Percentiles rank a stretch among this genome's conserved stretches.
Conservation (phyloP, 805 yeast genomes). For the Zygosaccharomyces lentus region DNA sequence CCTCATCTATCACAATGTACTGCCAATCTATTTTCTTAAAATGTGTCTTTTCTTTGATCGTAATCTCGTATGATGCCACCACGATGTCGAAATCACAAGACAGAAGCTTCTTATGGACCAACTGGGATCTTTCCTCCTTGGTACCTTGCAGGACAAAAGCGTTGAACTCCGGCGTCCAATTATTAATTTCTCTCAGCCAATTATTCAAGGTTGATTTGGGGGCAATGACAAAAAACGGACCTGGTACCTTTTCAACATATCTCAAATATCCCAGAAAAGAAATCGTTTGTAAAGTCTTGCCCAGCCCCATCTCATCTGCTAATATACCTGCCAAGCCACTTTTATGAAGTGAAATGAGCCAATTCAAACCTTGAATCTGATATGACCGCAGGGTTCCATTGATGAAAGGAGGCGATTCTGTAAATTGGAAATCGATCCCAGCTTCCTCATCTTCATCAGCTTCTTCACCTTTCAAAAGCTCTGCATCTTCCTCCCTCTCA, state of each 20-base stretch:
- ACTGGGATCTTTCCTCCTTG: constrained; percentile 56
- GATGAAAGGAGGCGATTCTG: constrained; percentile 77
- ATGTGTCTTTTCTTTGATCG: constrained; percentile 66
- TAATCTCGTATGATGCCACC: constrained; percentile 70
- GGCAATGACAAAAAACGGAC: constrained; percentile 72
- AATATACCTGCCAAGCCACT: constrained; percentile 69
- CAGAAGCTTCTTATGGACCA: constrained; percentile 48
- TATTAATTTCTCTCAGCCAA: constrained; percentile 72
- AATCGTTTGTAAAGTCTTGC: constrained; percentile 77
- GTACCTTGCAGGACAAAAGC: constrained; percentile 71
- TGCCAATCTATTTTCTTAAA: constrained; percentile 69
- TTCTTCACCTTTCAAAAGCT: constrained; percentile 58
- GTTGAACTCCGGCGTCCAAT: constrained; percentile 76
- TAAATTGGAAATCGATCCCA: constrained; percentile 44
- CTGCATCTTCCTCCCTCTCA: constrained; percentile 76
- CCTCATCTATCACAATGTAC: constrained; percentile 73
- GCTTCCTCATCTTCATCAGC: constrained; percentile 29
- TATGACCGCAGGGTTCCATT: constrained; percentile 65
- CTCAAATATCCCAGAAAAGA: constrained; percentile 70
- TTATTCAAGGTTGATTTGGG: constrained; percentile 80
- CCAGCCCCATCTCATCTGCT: constrained; percentile 86
- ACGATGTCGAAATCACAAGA: constrained; percentile 68
- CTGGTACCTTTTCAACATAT: constrained; percentile 52
- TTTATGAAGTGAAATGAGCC: constrained; percentile 66
- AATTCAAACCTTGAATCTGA: constrained; percentile 76